These are phyloP conservation scores for Stromatinia cepivora DNA, from an alignment of 2,329 filamentous ascomycete genomes.

Conservation along the genomic window DNA sequence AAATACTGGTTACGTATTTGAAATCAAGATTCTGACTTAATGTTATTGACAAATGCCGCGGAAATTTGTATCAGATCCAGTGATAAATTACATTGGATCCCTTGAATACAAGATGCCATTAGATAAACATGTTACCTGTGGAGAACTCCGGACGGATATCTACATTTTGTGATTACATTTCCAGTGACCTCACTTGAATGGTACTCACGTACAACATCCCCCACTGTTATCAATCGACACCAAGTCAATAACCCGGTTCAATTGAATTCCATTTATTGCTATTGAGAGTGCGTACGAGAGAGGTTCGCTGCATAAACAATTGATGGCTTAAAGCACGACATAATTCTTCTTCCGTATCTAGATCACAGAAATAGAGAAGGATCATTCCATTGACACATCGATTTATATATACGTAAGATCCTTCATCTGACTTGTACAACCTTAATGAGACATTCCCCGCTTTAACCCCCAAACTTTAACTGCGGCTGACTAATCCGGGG, in stretches of 20 bases:
- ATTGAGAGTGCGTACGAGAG: not conserved
- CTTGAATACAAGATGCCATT: not conserved
- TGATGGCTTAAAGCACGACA: constrained; percentile 12
- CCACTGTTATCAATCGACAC: constrained; percentile 10
- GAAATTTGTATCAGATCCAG: not conserved
- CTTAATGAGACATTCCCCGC: not conserved
- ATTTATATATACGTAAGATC: not conserved
- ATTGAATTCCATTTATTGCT: not conserved
- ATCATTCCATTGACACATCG: constrained; percentile 11
- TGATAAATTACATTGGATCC: not conserved
- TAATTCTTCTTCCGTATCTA: not conserved
- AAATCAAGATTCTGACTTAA: constrained; percentile 8
- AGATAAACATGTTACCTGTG: not conserved
- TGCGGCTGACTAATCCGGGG: constrained; percentile 13
- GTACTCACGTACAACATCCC: not conserved
- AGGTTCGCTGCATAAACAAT: constrained; percentile 14
- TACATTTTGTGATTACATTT: not conserved
- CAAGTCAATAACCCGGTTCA: constrained; percentile 2
- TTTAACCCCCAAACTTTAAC: not conserved
- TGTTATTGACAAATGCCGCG: not conserved
- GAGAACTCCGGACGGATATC: constrained; percentile 1
- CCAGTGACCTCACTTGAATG: not conserved
- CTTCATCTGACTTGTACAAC: not conserved
- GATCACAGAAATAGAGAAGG: not conserved
- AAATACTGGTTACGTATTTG: constrained; percentile 1